Percentiles rank a stretch among this genome's conserved stretches.
phyloP scores from a whole-genome alignment of 352 stramenopile genomes.

The Elongisporangium senticosum region DNA sequence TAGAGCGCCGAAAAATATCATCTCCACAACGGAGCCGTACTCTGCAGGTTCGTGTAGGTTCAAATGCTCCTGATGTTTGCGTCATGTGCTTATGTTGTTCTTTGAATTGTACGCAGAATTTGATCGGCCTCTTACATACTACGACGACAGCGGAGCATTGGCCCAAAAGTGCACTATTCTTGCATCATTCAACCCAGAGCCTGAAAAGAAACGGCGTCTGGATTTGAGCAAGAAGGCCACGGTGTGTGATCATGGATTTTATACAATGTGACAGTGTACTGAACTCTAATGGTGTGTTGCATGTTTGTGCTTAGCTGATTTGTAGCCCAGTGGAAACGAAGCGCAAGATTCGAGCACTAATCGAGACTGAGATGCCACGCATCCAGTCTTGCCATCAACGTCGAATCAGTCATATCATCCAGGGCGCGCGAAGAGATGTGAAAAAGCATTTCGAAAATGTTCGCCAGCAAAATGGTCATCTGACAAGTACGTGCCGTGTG shows the following conservation, averaged over 20 bases:
- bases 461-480: conserved; percentile 2
- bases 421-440: conserved; percentile 25
- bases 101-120: neutral
- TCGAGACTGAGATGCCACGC: conserved; percentile 21
- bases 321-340: conserved; percentile 1
- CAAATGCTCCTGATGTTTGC: neutral
- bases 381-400: conserved; percentile 37
- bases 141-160: neutral
- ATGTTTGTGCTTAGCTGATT: neutral
- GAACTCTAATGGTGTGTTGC: neutral
- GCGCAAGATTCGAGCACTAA: conserved; percentile 18
- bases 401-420: conserved; percentile 29
- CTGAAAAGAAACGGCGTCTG: neutral
- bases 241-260: neutral
- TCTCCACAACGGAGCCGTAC: neutral
- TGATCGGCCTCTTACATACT: neutral
- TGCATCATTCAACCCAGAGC: neutral
- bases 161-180: neutral
- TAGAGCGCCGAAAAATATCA: neutral
- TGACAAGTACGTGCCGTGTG: conserved; percentile 13
- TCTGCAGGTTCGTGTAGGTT: neutral
- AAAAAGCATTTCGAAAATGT: conserved; percentile 12
- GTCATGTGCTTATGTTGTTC: neutral
- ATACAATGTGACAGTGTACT: neutral
- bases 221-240: neutral